Evolutionary conservation across 1,284 basidiomycete species (phyloP).

Genomic region (Taiwanofungus camphoratus): DNA sequence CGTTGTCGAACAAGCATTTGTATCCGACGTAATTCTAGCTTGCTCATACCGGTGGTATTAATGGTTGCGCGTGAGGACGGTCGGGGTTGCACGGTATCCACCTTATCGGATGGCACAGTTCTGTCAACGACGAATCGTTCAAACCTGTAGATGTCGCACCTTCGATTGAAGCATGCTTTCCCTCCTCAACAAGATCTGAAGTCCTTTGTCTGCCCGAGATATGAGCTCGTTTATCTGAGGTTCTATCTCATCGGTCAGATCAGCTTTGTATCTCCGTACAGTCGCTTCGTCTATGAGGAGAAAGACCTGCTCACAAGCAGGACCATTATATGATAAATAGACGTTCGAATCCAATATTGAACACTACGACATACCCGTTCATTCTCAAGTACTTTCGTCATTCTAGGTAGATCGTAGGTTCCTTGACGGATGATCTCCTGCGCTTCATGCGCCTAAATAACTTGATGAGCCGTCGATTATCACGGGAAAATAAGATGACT

Average conservation of each 20-base stretch:
- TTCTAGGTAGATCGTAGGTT: conserved; percentile 62
- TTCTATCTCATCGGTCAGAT: conserved; percentile 70
- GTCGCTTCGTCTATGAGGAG: conserved; percentile 64
- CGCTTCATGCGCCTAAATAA: conserved; percentile 53
- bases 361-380: conserved; percentile 55
- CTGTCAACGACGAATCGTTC: not conserved
- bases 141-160: conserved; percentile 31
- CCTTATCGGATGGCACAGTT: conserved; percentile 27
- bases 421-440: conserved; percentile 65
- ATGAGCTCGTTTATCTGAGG: conserved; percentile 72
- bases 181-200: conserved; percentile 52
- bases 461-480: conserved; percentile 1
- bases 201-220: conserved; percentile 61
- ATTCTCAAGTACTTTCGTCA: conserved; percentile 57
- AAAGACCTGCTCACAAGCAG: conserved; percentile 47
- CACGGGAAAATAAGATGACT: conserved; percentile 22
- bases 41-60: conserved; percentile 52
- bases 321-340: too few species aligned
- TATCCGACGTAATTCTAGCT: conserved; percentile 55
- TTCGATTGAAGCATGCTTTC: conserved; percentile 54
- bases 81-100: conserved; percentile 46
- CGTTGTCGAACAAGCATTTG: conserved; percentile 59
- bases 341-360: too few species aligned
- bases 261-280: conserved; percentile 62
- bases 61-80: conserved; percentile 34